Evolutionary conservation across 2,329 filamentous ascomycete species (phyloP), one percentile per base, ranked within the genome.

Genomic region (Botrytis fabae): DNA sequence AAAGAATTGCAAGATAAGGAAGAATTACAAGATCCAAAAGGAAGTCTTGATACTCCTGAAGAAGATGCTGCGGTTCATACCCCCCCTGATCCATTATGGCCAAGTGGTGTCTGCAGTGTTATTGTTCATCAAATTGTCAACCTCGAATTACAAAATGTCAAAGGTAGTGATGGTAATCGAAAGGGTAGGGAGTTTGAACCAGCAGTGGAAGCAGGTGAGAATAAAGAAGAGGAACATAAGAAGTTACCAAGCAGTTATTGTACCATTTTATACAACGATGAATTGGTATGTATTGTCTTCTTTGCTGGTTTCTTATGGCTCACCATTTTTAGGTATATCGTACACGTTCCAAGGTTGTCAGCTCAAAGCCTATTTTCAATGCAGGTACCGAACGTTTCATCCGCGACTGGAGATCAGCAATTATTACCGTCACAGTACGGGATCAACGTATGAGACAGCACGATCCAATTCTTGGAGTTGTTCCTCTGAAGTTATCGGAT

Each of bases 121-220:
- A 87, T 98, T 61, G 87, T 98, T 40, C 95, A 98, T 80, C 95
- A 98, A 81, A 97, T 98, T 76, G 95, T 98, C 77, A 97, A 96
- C 75, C 87, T 99, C 14, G 94, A 98, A 82, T 86, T 98, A n/a
- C 91, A 93, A 74, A 95, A 98, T 77, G 89, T 97, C 81, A 94
- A 96, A 80, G 95, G 95, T 1, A 96, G 91, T 20, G 83, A 90
- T 12, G 93, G 94, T 8, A 95, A 92, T 78, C 87, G 92, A 40
- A 96, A 93, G 80, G 94, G 93, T 46, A 89, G 89, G 51, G 95
- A 98, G 80, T 98, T 92, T 78, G 94, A 97, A 81, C 95, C 95
- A 1, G 95, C 95, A 4, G 93, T 93, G 73, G 86, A 90, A 48
- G 94, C 91, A 72, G 95, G 96, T 10, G 94, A 97, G 79, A 90